These are phyloP conservation scores for Termitomyces sp. DNA, from an alignment of 1,284 basidiomycete genomes.

Conservation along the genomic window DNA sequence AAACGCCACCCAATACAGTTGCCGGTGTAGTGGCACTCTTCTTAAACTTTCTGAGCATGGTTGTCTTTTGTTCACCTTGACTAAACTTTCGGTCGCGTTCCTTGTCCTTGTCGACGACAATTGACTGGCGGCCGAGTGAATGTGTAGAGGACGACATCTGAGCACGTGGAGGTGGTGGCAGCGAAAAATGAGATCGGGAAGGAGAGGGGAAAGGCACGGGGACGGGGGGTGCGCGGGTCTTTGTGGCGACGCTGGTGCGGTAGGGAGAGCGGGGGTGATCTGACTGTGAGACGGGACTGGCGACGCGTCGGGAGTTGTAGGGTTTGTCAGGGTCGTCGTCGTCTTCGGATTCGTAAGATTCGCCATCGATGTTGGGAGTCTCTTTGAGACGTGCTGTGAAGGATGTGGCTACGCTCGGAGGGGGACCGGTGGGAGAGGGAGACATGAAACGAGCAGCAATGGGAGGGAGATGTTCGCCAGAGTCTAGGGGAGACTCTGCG, in stretches of 20 bases:
- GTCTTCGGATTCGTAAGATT: slow-evolving; percentile 67
- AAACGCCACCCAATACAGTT: slow-evolving; percentile 44
- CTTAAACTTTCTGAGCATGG: slow-evolving; percentile 63
- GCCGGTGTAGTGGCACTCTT: slow-evolving; percentile 54
- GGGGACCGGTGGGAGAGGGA: slow-evolving; percentile 54
- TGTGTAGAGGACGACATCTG: slow-evolving; percentile 57
- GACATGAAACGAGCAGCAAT: slow-evolving; percentile 92
- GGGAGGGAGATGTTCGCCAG: slow-evolving; percentile 71
- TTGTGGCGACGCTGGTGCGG: slow-evolving; percentile 43
- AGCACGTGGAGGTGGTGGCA: slow-evolving; percentile 65
- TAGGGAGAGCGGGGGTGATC: slow-evolving; percentile 77
- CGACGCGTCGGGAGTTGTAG: slow-evolving; percentile 39
- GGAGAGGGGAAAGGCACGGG: slow-evolving; percentile 59
- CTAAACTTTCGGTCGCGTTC: slow-evolving; percentile 43
- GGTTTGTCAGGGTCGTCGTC: slow-evolving; percentile 62
- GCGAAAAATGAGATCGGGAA: slow-evolving; percentile 72
- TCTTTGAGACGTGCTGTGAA: slow-evolving; percentile 45
- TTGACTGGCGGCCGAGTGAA: slow-evolving; percentile 62
- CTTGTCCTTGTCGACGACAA: slow-evolving; percentile 39
- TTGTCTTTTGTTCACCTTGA: slow-evolving; percentile 33
- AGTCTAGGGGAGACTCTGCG: slow-evolving; percentile 59
- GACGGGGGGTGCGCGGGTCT: slow-evolving; percentile 32
- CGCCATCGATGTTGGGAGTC: slow-evolving; percentile 63
- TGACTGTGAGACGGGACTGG: slow-evolving; percentile 37
- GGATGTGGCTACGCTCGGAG: slow-evolving; percentile 30